These are phyloP conservation scores for Torulaspora pretoriensis DNA, from an alignment of 1,139 yeast genomes.

Conservation along the genomic window DNA sequence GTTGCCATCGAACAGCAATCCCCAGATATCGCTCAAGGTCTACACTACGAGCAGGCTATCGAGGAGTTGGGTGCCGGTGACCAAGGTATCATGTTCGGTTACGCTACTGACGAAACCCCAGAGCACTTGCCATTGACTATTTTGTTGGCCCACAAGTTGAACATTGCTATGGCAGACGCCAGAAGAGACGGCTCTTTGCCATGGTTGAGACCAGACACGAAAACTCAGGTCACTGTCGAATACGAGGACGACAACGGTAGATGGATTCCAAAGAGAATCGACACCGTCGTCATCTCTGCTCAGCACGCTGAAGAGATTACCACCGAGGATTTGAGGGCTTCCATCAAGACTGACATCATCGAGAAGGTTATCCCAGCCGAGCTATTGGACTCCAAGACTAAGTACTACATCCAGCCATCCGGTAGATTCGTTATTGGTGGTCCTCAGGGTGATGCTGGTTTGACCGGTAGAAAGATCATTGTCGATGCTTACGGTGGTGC, in stretches of 20 bases:
- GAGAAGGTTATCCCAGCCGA: constrained; percentile 89
- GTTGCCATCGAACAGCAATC: constrained; percentile 99
- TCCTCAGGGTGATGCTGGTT: constrained; percentile 99
- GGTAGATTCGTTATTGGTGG: constrained; percentile 99
- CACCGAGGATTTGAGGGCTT: constrained; percentile 82
- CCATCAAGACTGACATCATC: constrained; percentile 73
- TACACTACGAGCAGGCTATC: constrained; percentile 92
- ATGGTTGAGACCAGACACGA: constrained; percentile 99
- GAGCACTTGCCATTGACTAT: constrained; percentile 95
- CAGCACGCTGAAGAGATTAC: constrained; percentile 96
- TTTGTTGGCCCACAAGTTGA: constrained; percentile 89
- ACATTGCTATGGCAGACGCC: constrained; percentile 94
- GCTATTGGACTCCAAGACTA: constrained; percentile 88
- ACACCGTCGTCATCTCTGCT: constrained; percentile 94
- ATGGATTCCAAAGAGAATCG: constrained; percentile 91
- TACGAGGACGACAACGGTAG: constrained; percentile 93
- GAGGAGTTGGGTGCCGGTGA: constrained; percentile 99
- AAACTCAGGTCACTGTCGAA: constrained; percentile 98
- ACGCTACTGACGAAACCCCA: constrained; percentile 98
- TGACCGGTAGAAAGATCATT: constrained; percentile 98
- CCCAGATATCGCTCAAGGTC: constrained; percentile 98
- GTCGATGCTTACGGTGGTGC: constrained; percentile 99
- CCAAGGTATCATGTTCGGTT: constrained; percentile 99
- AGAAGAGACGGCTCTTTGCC: constrained; percentile 92
- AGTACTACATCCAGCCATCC: constrained; percentile 98